These are phyloP conservation scores for Iberis amara DNA, from an alignment of 441 rosid species.

Conservation along the genomic window DNA sequence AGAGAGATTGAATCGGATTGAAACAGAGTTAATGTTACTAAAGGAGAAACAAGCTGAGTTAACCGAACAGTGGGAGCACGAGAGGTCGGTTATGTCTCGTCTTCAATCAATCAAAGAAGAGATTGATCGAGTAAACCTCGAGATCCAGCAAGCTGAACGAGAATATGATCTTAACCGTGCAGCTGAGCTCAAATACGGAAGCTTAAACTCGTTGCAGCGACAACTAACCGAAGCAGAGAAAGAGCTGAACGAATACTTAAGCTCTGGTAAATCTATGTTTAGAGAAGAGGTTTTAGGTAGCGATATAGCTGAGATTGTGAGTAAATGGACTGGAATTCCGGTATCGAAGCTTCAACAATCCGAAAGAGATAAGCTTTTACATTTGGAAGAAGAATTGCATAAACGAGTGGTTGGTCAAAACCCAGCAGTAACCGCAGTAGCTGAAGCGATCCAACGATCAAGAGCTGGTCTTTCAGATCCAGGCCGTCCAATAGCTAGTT, in stretches of 20 bases:
- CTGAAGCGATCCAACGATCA: conserved; percentile 94
- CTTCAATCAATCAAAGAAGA: conserved; percentile 93
- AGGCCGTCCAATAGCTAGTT: conserved; percentile 89
- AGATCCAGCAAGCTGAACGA: conserved; percentile 97
- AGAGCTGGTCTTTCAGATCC: conserved; percentile 98
- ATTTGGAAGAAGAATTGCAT: conserved; percentile 84
- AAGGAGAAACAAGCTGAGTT: conserved; percentile 75
- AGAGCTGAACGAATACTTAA: conserved; percentile 78
- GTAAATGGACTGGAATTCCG: conserved; percentile 98
- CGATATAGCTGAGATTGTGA: conserved; percentile 91
- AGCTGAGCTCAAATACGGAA: conserved; percentile 94
- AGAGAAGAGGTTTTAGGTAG: conserved; percentile 91
- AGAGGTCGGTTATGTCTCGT: conserved; percentile 84
- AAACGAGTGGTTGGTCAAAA: conserved; percentile 89
- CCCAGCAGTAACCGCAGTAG: conserved; percentile 84
- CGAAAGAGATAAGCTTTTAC: conserved; percentile 75
- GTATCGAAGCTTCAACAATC: conserved; percentile 91
- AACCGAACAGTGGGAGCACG: conserved; percentile 96
- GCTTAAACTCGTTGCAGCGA: conserved; percentile 77
- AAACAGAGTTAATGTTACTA: conserved; percentile 56
- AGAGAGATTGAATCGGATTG: conserved; percentile 77
- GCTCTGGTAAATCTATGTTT: conserved; percentile 89
- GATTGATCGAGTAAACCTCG: conserved; percentile 92
- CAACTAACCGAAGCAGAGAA: conserved; percentile 80
- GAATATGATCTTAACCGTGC: conserved; percentile 98